Percentiles rank a stretch among this genome's conserved stretches.
Evolutionary conservation across 73 alveolate species (phyloP).

Genomic region (Tetrahymena malaccensis): DNA sequence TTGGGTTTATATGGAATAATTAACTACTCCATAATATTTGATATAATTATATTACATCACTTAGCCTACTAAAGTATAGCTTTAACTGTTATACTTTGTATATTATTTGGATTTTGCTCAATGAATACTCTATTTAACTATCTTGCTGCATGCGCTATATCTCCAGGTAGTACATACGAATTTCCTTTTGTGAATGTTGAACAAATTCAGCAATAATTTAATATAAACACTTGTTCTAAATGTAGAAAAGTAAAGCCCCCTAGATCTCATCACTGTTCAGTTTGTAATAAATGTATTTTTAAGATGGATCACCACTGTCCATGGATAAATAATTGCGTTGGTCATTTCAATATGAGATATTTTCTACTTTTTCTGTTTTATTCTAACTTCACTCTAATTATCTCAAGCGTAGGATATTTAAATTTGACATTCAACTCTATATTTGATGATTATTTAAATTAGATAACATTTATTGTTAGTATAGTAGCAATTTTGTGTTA

Average conservation of each 20-base stretch:
- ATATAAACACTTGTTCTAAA: slow-evolving; percentile 29
- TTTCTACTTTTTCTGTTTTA: slow-evolving; percentile 64
- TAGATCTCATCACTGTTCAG: slow-evolving; percentile 80
- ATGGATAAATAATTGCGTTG: slow-evolving; percentile 81
- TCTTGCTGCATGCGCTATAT: not conserved
- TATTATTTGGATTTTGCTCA: not conserved
- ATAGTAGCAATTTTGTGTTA: not conserved
- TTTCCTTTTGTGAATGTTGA: not conserved
- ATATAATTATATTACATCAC: not conserved
- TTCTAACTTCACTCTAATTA: not conserved
- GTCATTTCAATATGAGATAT: slow-evolving; percentile 69
- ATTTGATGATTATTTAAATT: not conserved
- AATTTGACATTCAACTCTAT: not conserved
- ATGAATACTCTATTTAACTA: not conserved
- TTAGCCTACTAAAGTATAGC: not conserved
- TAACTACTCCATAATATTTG: not conserved
- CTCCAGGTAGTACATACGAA: not conserved
- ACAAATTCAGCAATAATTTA: not conserved
- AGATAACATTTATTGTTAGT: not conserved
- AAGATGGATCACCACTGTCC: slow-evolving; percentile 92
- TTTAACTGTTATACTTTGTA: not conserved
- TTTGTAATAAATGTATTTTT: slow-evolving; percentile 62
- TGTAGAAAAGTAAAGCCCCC: slow-evolving; percentile 69
- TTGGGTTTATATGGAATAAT: not conserved
- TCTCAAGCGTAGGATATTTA: not conserved